Percentiles rank a stretch among this genome's conserved stretches.
phyloP scores from a whole-genome alignment of 306 rosid species.

The Fragaria vesca region DNA sequence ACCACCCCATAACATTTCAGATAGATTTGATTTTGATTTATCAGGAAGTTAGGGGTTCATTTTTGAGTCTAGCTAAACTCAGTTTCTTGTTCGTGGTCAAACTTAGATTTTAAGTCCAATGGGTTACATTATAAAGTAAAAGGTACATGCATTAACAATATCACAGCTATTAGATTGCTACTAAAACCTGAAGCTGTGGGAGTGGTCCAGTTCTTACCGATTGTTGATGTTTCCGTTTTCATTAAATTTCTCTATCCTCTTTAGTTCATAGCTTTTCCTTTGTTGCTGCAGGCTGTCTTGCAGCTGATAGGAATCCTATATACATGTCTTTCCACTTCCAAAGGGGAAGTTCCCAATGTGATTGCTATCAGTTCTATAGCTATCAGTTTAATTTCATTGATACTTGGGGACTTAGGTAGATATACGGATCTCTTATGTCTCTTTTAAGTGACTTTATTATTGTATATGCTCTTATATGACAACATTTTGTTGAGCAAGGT shows the following conservation, averaged over 20 bases:
- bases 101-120: neutral
- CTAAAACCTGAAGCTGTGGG: neutral
- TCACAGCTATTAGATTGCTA: neutral
- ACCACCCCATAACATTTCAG: neutral
- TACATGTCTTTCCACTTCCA: conserved; percentile 35
- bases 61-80: neutral
- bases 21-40: neutral
- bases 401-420: conserved; percentile 64
- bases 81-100: neutral
- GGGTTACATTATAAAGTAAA: neutral
- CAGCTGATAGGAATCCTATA: conserved; percentile 43
- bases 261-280: conserved; percentile 14
- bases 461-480: neutral
- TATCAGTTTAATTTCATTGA: conserved; percentile 44
- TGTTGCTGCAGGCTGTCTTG: conserved; percentile 55
- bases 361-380: conserved; percentile 46
- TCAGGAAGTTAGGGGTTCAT: neutral
- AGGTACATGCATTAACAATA: neutral
- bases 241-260: neutral
- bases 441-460: conserved; percentile 1
- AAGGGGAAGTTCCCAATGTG: conserved; percentile 38
- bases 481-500: conserved; percentile 46
- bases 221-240: neutral
- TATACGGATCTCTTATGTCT: conserved; percentile 1
- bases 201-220: neutral